Evolutionary conservation across 352 stramenopile genomes (phyloP), one percentile per base, ranked within the genome.

Genomic region (Globisporangium spiculum): DNA sequence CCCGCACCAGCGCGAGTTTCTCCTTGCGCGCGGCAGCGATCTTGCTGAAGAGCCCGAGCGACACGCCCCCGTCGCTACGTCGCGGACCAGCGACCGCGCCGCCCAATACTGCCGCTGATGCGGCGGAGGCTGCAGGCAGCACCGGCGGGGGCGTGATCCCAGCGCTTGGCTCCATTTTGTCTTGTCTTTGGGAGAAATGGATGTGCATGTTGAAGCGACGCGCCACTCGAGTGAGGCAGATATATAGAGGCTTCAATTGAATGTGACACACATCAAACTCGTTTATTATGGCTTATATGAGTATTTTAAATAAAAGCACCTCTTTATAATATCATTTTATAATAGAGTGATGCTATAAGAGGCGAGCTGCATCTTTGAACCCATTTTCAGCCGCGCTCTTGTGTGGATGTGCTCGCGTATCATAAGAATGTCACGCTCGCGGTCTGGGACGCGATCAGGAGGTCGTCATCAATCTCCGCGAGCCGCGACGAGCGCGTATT

Each of bases 1-100:
- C 61, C 38, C 14, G 58, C 27, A 62, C 34, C 22, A 65, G 60
- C 50, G 75, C 79, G 16, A 91, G 75, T 63, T 88, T 88, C 61
- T 91, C 81, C 71, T 89, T 93, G 58, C 81, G 81, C 38, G 75
- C 80, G 20, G 83, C 81, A 56, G 81, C 80, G 62, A 93, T 90
- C 73, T 93, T 93, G 65, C 81, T 89, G 69, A 91, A 90, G 61
- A 91, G 74, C 1, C 81, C 80, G 8, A 93, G 71, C 44, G 85
- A 72, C 46, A 91, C 78, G 55, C 86, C 80, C 20, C 79, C 77
- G 36, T 79, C 71, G 1, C 58, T 60, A 24, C 66, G 66, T 34
- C 65, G 65, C 12, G 44, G 55, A 1, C 60, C 38, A 10, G 9
- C 26, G 26, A 20, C 44, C 14, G 7, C 20, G 59, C 22, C 24